Base-by-base conservation (phyloP, 257 asterid genomes). In the Nicotiana sylvestris region DNA sequence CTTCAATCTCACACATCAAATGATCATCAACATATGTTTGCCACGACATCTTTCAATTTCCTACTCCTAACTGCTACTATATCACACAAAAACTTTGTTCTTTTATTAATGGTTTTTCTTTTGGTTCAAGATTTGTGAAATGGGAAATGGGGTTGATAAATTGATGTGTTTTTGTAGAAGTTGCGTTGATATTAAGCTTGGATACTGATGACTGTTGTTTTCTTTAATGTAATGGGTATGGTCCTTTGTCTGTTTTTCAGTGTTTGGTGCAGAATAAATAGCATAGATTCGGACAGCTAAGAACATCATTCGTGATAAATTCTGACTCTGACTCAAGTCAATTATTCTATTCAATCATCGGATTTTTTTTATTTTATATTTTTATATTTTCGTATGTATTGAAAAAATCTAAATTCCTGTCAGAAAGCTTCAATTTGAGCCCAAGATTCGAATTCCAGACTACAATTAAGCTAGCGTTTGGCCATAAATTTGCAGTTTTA, bases 1-100 rank as follows among this genome's bases (percentile, higher is more conserved):
- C 86, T 53, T 86, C 89, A 51, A 86, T 79, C 69, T 84, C 87
- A 79, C 85, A 87, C 81, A 84, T n/a, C 84, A 87, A 82, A 85
- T 86, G 89, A 7, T 86, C 89, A 46, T 72, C 82, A 4, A 86
- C 89, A 55, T 86, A 86, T 5, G 65, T 25, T 55, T 86, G 82
- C 89, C 89, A 86, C 82, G 89, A 84, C 89, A 86, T 86, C 60
- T 33, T 33, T 33, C 2, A 33, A 33, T 33, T 33, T 33, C 35
- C 35, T 43, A n/a, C 55, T 69, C 4, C 55, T 49, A 49, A 49
- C 11, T 33, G 35, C 35, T 33, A 3, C 16, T 49, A 49, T 49
- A 2, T 49, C 11, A 9, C 56, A 49, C 56, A 9, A 3, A 49
- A 49, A 1, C 66, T 78, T 85, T 68, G 9, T 4, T n/a, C 56